Evolutionary conservation across 2,329 filamentous ascomycete species (phyloP), one percentile per base, ranked within the genome.

Genomic region (Sarocladiaceae sp.): DNA sequence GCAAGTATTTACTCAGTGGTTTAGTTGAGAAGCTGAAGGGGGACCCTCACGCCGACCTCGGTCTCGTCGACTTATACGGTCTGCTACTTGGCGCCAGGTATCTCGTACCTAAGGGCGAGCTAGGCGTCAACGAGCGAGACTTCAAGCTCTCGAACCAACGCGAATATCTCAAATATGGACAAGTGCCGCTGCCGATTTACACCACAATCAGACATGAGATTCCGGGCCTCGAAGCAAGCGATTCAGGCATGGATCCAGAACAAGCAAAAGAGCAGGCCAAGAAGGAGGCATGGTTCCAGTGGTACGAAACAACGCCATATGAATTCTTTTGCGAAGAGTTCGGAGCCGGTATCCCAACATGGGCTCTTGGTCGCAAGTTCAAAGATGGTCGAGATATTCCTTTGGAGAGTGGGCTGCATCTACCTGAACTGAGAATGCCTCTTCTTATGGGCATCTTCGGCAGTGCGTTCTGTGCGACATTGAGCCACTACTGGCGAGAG

Each of bases 261-360:
- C 63, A 66, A 16, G 72, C 68, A 1, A 76, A 80, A 52, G 67
- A 71, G 51, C 61, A 67, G 42, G 69, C 75, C 9, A 79, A 67
- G 56, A 72, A 74, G 48, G 85, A 94, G 56, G 76, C 88, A 2
- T 97, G 90, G 87, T 98, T 97, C 55, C 91, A 98, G 56, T 97
- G 93, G 91, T 96, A 93, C 53, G 93, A 98, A 58, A 85, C 91
- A 55, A 94, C 88, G 0, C 91, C 91, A 0, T 96, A 94, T 57
- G 91, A 97, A 60, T 84, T 96, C 59, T 96, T 93, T 63, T 95
- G 89, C 54, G 91, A 97, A 62, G 91, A 96, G 57, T 82, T 95
- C 42, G 76, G 77, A 19, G 89, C 91, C 2, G 91, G 93, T 3
- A 96, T 98, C 48, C 93, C 93, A 0, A 95, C 88, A 0, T 98